Evolutionary conservation across 2,329 filamentous ascomycete species (phyloP), one percentile per base, ranked within the genome.

Genomic region (Lachnellula subtilissima): DNA sequence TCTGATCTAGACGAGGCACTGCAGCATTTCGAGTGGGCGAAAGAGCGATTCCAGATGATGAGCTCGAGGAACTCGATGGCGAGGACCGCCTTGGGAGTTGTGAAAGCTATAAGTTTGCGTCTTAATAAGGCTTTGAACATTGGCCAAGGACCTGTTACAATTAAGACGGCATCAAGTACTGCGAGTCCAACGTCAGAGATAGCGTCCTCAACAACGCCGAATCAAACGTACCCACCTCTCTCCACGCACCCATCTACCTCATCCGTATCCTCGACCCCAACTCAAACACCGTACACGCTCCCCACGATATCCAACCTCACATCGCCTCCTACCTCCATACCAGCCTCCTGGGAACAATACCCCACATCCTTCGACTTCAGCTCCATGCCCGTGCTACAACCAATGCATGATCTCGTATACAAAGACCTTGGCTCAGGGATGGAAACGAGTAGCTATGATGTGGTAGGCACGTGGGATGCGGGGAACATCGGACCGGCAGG

Each of bases 1-100:
- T 78, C 80, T 25, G 68, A 79, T 28, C 68, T 79, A 0, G 70
- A 74, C 4, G 71, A 71, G 23, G 76, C 78, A 0, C 67, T 79
- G 8, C 79, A 81, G 63, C 81, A 85, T 61, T 84, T 83, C 60
- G 75, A 78, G 46, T 84, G 81, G 80, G 78, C 79, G 1, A 77
- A 82, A 58, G 77, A 83, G 61, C 75, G 82, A 5, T 85, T 85
- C 60, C 74, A 79, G 52, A 77, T 74, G 40, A 84, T 85, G 74
- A 74, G 76, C 14, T 72, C 73, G 28, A 74, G 77, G 25, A 85
- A 83, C 57, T 69, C 74, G 0, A 74, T 84, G 23, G 82, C 81
- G 2, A 77, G 74, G 45, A 74, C 79, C 2, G 82, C 80, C 0
- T 70, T 80, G 15, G 77, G 79, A 9, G 80, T 85, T 1, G 69